phyloP scores from a whole-genome alignment of 257 asterid genomes.

The Paulownia fortunei region DNA sequence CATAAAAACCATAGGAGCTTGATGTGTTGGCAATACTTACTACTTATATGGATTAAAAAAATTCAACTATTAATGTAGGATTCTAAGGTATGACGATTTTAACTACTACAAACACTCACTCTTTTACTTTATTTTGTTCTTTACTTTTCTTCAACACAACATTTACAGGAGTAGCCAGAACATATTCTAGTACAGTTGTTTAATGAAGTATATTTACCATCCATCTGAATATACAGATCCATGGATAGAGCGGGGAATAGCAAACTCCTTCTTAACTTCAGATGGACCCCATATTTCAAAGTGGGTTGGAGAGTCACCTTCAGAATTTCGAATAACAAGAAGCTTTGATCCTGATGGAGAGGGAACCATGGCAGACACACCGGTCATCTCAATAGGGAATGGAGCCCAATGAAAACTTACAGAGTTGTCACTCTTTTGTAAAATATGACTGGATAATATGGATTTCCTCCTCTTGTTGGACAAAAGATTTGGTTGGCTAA shows the following conservation, averaged over 20 bases:
- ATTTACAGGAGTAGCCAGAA: neutral
- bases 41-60: neutral
- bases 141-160: conserved; percentile 9
- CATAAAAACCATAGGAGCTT: neutral
- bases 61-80: neutral
- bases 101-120: neutral
- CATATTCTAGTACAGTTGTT: neutral
- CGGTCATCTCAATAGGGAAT: conserved; percentile 78
- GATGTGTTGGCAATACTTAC: neutral
- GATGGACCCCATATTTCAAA: conserved; percentile 90
- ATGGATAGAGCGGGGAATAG: conserved; percentile 69
- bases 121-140: neutral
- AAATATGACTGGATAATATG: conserved; percentile 67
- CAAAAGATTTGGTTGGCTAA: conserved; percentile 79
- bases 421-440: conserved; percentile 41
- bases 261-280: conserved; percentile 74
- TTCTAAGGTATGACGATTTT: neutral
- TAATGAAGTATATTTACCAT: conserved; percentile 57
- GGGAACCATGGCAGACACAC: conserved; percentile 76
- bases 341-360: conserved; percentile 94
- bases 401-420: conserved; percentile 80
- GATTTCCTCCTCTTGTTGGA: conserved; percentile 78
- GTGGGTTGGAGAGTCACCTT: conserved; percentile 75
- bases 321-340: conserved; percentile 75
- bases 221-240: conserved; percentile 90